Conservation (phyloP, 2,329 filamentous ascomycete species). For the Microdochium bolleyi region DNA sequence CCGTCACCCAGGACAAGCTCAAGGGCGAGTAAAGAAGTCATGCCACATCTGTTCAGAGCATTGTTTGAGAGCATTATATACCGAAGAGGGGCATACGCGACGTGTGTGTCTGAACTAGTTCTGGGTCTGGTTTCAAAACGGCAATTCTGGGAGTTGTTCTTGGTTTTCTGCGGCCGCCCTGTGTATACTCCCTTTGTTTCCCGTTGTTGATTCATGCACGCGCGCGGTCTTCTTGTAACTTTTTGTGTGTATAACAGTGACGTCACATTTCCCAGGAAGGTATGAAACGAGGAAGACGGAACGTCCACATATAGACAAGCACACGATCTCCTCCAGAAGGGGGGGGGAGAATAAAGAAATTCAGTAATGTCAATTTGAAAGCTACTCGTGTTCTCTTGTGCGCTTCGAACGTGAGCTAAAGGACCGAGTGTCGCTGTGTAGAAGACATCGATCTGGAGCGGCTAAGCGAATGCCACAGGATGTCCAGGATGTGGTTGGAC, state of each 20-base stretch:
- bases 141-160: background rate
- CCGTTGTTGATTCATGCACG: background rate
- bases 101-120: no score
- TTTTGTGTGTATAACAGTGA: background rate
- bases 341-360: no score
- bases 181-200: background rate
- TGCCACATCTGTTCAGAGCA: background rate
- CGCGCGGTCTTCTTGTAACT: background rate
- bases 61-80: background rate
- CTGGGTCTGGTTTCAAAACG: background rate
- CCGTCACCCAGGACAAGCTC: slow-evolving; percentile 59
- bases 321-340: no score
- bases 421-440: no score
- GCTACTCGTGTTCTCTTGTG: no score
- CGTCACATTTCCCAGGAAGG: background rate
- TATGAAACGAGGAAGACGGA: background rate
- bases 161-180: background rate
- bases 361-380: no score
- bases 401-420: no score
- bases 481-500: no score
- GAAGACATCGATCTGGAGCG: no score
- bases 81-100: background rate
- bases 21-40: slow-evolving; percentile 51
- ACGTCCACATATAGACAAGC: no score
- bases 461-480: no score